phyloP scores from a whole-genome alignment of 768 basidiomycete genomes.

The Suillus lakei region DNA sequence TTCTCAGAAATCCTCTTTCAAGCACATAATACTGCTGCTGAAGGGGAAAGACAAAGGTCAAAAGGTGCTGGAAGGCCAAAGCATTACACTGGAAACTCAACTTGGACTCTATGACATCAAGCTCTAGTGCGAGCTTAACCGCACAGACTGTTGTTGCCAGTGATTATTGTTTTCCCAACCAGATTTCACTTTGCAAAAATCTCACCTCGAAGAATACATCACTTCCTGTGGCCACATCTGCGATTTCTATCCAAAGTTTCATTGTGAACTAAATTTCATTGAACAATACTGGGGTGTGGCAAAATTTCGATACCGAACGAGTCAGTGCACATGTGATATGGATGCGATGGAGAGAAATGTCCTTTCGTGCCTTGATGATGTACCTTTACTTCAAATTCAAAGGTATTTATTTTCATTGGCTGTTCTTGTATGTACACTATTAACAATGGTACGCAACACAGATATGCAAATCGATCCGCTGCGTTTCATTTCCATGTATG shows the following conservation, averaged over 20 bases:
- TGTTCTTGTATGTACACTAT: background rate
- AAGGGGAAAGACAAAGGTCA: no score
- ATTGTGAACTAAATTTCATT: background rate
- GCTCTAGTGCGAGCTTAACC: background rate
- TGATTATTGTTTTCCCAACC: background rate
- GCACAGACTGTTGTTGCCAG: background rate
- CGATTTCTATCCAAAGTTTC: slow-evolving; percentile 8
- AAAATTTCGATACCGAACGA: background rate
- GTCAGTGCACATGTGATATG: background rate
- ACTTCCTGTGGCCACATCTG: background rate
- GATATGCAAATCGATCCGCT: background rate
- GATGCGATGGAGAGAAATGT: background rate
- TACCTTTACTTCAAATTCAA: background rate
- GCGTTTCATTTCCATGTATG: background rate
- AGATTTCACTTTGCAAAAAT: background rate
- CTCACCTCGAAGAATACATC: background rate
- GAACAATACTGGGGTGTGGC: background rate
- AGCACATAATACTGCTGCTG: no score
- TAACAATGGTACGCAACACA: background rate
- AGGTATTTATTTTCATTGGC: background rate
- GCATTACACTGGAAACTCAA: no score
- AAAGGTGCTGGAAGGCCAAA: no score
- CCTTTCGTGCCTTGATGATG: background rate
- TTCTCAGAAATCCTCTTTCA: no score
- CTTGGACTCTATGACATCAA: background rate